Evolutionary conservation across 768 basidiomycete species (phyloP), one percentile per base, ranked within the genome.

Genomic region (Tephrocybe sp.): DNA sequence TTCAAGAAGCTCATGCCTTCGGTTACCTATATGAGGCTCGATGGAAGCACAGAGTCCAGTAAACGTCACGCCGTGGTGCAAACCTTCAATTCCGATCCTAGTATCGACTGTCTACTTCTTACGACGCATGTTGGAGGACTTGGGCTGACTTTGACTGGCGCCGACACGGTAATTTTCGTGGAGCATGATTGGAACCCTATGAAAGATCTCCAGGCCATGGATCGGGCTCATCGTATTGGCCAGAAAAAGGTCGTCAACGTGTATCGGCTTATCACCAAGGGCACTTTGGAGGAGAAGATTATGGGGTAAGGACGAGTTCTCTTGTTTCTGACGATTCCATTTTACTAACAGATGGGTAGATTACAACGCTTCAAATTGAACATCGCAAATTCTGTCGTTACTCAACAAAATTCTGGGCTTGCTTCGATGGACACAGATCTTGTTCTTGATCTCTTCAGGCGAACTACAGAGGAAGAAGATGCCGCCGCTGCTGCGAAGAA

Each of bases 111-210:
- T 55, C 76, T 99, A 15, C 74, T 99, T 9, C 76, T 99, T 49
- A 99, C 97, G 1, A 99, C 97, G 0, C 93, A 94, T 58, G 95
- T 99, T 38, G 97, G 97, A 49, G 97, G 97, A 2, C 73, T 99
- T 22, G 97, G 97, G 6, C 71, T 99, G 62, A 99, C 95, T 16
- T 71, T 99, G 55, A 99, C 97, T 0, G 95, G 97, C 18, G 97
- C 97, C 6, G 97, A 99, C 64, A 99, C 97, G 0, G 97, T 99
- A 50, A 97, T 99, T 55, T 99, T 99, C 60, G 92, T 99, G 45
- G 97, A 99, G 64, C 97, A 99, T 60, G 97, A 99, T 65, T 99
- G 97, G 97, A 99, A 99, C 65, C 97, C 97, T 6, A 97, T 95
- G 94, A 98, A 98, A 67, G 97, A 99, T 72, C 71, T 98, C 5